Base-by-base conservation (phyloP, 1,284 basidiomycete species). In the Vanrija pseudolonga region DNA sequence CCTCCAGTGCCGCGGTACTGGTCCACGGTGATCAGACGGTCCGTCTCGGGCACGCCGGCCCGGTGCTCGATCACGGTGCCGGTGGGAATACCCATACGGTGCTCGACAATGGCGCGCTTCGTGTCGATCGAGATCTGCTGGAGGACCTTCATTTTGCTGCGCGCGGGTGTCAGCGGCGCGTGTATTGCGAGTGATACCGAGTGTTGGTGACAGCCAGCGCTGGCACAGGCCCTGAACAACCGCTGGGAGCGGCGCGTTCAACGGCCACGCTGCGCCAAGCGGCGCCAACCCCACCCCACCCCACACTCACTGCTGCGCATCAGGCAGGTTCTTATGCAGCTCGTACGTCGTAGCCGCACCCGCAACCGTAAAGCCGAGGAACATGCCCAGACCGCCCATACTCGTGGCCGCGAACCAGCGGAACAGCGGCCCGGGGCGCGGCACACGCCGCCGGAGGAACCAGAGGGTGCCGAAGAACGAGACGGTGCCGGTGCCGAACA, bases 131-230 rank as follows among this genome's bases (percentile, higher is more conserved):
- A 63, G 42, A 73, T 60, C 44, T 70, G 54, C 42, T 64, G 60
- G 46, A 73, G 69, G 12, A 73, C 64, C 45, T 56, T 51, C 24
- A 73, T 53, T 48, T 71, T 73, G n/a, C 68, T 72, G 50, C 12
- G 14, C n/a, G n/a, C n/a, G 24, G 19, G 23, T 20, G 45, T 57
- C 32, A 57, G 55, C 44, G 2, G 9, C 19, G 11, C n/a, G n/a
- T n/a, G n/a, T n/a, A n/a, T 32, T 2, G 19, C 6, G 17, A n/a
- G 39, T 18, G n/a, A n/a, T n/a, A n/a, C n/a, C n/a, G n/a, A 2
- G 20, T 24, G 24, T 41, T 41, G 38, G 6, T 40, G 15, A 6
- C 38, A n/a, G 15, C 38, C 19, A 9, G 24, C 24, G 5, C 24
- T 26, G 24, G 9, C 22, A 17, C 20, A 37, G 20, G 22, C n/a